These are phyloP conservation scores for Podaxis sp. DNA, from an alignment of 768 basidiomycete genomes.

Conservation along the genomic window DNA sequence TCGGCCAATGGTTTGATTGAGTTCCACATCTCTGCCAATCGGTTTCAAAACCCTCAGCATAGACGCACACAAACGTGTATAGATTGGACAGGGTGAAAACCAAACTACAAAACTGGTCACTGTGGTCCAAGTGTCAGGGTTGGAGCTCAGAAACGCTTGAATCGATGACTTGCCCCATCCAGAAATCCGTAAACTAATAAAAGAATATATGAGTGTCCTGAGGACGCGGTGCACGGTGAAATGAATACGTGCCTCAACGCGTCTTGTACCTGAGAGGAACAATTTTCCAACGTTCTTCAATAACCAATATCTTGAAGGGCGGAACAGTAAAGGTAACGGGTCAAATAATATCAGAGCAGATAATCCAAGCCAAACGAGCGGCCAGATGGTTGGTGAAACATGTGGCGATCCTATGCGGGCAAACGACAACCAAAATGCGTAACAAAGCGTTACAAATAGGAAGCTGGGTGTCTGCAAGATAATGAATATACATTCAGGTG, in stretches of 20 bases:
- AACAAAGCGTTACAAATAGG: conserved; percentile 69
- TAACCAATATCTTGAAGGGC: conserved; percentile 79
- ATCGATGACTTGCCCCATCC: conserved; percentile 65
- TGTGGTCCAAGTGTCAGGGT: conserved; percentile 22
- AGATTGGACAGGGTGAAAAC: conserved; percentile 72
- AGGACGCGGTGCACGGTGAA: not conserved
- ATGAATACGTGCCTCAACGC: conserved; percentile 63
- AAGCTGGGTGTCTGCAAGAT: conserved; percentile 69
- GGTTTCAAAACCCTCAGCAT: conserved; percentile 50
- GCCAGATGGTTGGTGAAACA: conserved; percentile 74
- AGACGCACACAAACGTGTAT: conserved; percentile 74
- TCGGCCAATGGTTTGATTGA: conserved; percentile 53
- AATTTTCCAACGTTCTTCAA: conserved; percentile 61
- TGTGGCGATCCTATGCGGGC: conserved; percentile 49
- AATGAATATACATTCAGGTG: not conserved
- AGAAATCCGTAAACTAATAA: conserved; percentile 78
- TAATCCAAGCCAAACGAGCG: conserved; percentile 77
- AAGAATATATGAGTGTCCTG: not conserved
- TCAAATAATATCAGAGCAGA: conserved; percentile 60
- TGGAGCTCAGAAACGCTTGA: not conserved
- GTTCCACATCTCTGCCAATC: conserved; percentile 46
- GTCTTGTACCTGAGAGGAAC: conserved; percentile 62
- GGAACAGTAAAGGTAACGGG: conserved; percentile 68
- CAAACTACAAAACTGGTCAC: conserved; percentile 83
- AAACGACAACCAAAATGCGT: conserved; percentile 87